Percentiles rank a stretch among this genome's conserved stretches.
phyloP scores from a whole-genome alignment of 2,329 filamentous ascomycete species.

The Calonectria multiphialidica region DNA sequence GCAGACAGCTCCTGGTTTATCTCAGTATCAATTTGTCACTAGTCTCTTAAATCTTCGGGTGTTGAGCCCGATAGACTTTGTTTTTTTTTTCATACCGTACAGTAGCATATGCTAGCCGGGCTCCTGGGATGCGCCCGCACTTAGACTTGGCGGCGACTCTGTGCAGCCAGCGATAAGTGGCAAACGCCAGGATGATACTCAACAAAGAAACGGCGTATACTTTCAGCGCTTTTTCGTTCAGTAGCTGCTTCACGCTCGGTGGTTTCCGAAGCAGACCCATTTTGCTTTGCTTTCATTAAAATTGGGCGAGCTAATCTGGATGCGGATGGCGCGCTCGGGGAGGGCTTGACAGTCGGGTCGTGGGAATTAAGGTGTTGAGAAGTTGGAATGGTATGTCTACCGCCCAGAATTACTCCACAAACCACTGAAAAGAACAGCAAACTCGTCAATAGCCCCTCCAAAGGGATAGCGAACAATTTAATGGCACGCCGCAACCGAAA shows the following conservation, averaged over 20 bases:
- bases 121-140: neutral
- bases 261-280: neutral
- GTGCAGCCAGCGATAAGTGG: neutral
- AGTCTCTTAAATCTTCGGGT: neutral
- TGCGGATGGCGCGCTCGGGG: neutral
- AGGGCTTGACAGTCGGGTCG: too few relatives aligned
- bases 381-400: too few relatives aligned
- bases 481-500: neutral
- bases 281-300: neutral
- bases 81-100: neutral
- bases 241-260: neutral
- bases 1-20: neutral
- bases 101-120: neutral
- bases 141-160: neutral
- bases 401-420: too few relatives aligned
- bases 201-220: neutral
- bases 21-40: neutral
- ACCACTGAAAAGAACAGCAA: neutral
- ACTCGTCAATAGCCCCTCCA: neutral
- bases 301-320: neutral
- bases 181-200: neutral
- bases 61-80: neutral
- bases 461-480: neutral
- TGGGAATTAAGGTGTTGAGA: too few relatives aligned
- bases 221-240: neutral